Base-by-base conservation (phyloP, 768 basidiomycete genomes). In the Calocybe cyanea region DNA sequence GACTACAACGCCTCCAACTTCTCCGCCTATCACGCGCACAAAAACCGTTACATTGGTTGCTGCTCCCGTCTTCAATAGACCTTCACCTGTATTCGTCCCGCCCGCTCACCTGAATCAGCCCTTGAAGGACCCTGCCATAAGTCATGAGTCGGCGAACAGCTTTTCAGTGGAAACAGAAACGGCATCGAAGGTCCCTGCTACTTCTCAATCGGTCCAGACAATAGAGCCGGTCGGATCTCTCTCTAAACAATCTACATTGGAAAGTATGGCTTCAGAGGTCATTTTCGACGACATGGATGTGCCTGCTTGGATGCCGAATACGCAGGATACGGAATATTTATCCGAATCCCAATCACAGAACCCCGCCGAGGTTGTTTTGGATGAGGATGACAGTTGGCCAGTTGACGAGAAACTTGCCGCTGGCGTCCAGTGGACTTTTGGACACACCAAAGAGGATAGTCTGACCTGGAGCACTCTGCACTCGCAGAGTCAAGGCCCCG, bases 341-440 rank as follows among this genome's bases (percentile, higher is more conserved):
- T 62, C 64, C 14, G 55, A 61, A 13, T 68, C 65, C 5, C 73
- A 76, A 54, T 58, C 65, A 3, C 58, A 54, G 18, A 63, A 63
- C 39, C 60, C 59, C 2, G 58, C 48, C 13, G 54, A 57, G 46
- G 63, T 60, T 46, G 53, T 65, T 1, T 58, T 72, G 38, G 75
- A 81, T 43, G 79, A 81, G 37, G 81, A 83, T 41, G 85, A 88
- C 55, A 87, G 86, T 57, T 89, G 85, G 86, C 83, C 82, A 8
- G 64, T 85, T 20, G 79, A 85, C 32, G 84, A 84, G 52, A 83
- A 80, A 52, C 62, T 84, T 45, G 67, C 75, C 0, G 68, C 70
- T 31, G 72, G 69, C 8, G 69, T 76, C 28, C 74, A 73, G 48
- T 88, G 87, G 87, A 77, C 76, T 13, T 82, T 81, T 52, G 76